These are phyloP conservation scores for Aspergillus novoparasiticus DNA, from an alignment of 2,329 filamentous ascomycete genomes.

Conservation along the genomic window DNA sequence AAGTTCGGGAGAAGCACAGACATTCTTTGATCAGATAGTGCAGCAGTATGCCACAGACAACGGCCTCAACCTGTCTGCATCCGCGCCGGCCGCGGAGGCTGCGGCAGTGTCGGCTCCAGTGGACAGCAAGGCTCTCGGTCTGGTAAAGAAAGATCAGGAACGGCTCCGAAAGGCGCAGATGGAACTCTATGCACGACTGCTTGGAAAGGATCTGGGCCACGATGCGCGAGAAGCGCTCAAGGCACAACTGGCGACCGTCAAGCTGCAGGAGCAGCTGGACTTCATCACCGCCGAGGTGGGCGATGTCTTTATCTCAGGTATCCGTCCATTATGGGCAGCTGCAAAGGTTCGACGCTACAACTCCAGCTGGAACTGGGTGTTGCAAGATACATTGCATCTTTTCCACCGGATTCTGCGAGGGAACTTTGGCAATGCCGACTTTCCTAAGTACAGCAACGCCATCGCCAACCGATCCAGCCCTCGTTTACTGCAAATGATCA, in stretches of 20 bases:
- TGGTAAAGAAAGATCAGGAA: slow-evolving; percentile 93
- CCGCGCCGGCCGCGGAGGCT: slow-evolving; percentile 63
- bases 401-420: background rate
- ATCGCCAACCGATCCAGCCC: background rate
- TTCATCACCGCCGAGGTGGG: slow-evolving; percentile 94
- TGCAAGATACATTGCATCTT: slow-evolving; percentile 84
- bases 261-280: slow-evolving; percentile 52
- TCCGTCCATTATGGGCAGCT: slow-evolving; percentile 89
- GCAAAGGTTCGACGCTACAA: slow-evolving; percentile 96
- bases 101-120: slow-evolving; percentile 71
- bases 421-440: background rate
- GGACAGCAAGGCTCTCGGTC: slow-evolving; percentile 95
- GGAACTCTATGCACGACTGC: slow-evolving; percentile 89
- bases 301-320: slow-evolving; percentile 92
- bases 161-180: slow-evolving; percentile 98
- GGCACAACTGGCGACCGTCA: slow-evolving; percentile 64
- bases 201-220: slow-evolving; percentile 94
- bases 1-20: slow-evolving; percentile 87
- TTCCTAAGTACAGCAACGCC: background rate
- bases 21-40: slow-evolving; percentile 82
- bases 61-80: slow-evolving; percentile 80
- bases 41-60: slow-evolving; percentile 86
- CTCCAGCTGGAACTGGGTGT: slow-evolving; percentile 98
- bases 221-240: slow-evolving; percentile 87
- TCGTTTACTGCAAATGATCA: background rate